Base-by-base conservation (phyloP, 139 green algal species). In the Ettlia oleoabundans region DNA sequence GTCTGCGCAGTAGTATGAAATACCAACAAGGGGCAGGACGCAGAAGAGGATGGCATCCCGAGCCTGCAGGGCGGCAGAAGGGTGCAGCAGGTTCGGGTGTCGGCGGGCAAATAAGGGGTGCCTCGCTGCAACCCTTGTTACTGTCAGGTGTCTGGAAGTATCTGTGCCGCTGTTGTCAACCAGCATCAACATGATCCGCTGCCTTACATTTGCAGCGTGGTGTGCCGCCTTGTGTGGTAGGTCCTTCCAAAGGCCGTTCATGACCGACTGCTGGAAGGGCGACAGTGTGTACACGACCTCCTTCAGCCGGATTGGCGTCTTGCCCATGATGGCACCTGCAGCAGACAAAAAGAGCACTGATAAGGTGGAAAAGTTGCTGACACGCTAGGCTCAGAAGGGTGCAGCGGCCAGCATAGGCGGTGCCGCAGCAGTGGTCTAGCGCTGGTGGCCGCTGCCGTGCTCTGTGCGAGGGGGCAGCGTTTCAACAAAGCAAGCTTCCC, bases 281-380 rank as follows among this genome's bases (percentile, higher is more conserved):
- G 88, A 94, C 10, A 98, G 85, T 32, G 92, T 96, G 88, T 98
- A 98, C 1, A 96, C 92, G 43, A 98, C 93, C 53, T 97, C 92
- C 82, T 88, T 92, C n/a, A 97, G 78, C 40, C 90, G 85, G n/a
- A 95, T 64, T 63, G 89, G 89, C 10, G 87, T 35, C 69, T 90
- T 92, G 30, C 86, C 86, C 88, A 90, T 90, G 47, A 6, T 80
- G 62, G 28, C 55, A 65, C 68, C 62, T 81, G 43, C 71, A 24
- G 55, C 15, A 5, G 5, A n/a, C 47, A 58, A 15, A 15, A 58
- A 58, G 47, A 15, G 13, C n/a, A n/a, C n/a, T n/a, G n/a, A n/a
- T n/a, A n/a, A n/a, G n/a, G n/a, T n/a, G n/a, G n/a, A n/a, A n/a
- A n/a, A n/a, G n/a, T n/a, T n/a, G n/a, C n/a, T n/a, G n/a, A n/a